Evolutionary conservation across 345 rosid species (phyloP).

Genomic region (Salix purpurea): DNA sequence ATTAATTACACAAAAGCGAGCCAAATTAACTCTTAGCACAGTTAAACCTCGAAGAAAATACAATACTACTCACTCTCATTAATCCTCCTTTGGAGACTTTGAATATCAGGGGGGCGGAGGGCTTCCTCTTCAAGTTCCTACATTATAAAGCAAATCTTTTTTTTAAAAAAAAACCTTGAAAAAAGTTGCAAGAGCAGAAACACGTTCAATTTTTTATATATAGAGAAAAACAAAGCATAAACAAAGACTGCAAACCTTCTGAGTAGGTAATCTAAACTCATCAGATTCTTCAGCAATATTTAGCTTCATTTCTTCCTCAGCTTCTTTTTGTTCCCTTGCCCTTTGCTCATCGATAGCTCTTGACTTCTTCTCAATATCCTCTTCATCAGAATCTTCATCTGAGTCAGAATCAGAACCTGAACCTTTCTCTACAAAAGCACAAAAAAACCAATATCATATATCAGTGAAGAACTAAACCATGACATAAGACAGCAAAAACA

Average conservation of each 20-base stretch:
- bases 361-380: conserved; percentile 51
- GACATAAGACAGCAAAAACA: not conserved
- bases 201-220: not conserved
- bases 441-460: not conserved
- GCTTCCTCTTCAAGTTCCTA: conserved; percentile 87
- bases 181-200: not conserved
- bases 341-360: conserved; percentile 42
- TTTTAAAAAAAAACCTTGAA: no score
- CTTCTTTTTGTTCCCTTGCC: conserved; percentile 46
- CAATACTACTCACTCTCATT: conserved; percentile 59
- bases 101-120: conserved; percentile 70
- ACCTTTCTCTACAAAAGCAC: conserved; percentile 29
- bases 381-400: conserved; percentile 50
- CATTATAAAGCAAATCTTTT: not conserved
- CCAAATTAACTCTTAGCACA: not conserved
- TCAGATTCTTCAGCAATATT: conserved; percentile 62
- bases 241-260: conserved; percentile 46
- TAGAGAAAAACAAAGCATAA: not conserved
- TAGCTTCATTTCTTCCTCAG: conserved; percentile 48
- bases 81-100: conserved; percentile 66
- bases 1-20: conserved; percentile 1
- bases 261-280: conserved; percentile 76
- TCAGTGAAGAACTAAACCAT: not conserved
- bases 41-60: conserved; percentile 8
- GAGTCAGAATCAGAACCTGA: conserved; percentile 27